Percentiles rank a stretch among this genome's conserved stretches.
Evolutionary conservation across 2,329 filamentous ascomycete species (phyloP).

Genomic region (Rutstroemia sp.): DNA sequence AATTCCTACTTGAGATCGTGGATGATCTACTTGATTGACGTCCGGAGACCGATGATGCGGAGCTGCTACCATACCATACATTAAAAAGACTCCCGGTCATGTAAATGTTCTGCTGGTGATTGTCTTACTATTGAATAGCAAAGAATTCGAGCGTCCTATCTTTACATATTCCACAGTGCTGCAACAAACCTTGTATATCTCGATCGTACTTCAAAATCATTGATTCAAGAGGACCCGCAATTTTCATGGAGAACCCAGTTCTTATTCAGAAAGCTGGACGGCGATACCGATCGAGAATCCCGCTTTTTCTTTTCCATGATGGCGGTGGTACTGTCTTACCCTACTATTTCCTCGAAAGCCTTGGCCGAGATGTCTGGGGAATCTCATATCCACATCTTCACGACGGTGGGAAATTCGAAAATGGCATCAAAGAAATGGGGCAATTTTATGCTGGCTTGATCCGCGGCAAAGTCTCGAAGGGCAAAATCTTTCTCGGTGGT

Average conservation of each 20-base stretch:
- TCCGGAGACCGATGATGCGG: not conserved
- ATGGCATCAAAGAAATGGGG: slow-evolving; percentile 1
- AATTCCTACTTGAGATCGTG: too few relatives aligned
- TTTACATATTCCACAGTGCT: not conserved
- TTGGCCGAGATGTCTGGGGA: slow-evolving; percentile 1
- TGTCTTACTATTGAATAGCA: not conserved
- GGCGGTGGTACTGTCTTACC: slow-evolving; percentile 1
- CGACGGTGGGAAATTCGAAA: not conserved
- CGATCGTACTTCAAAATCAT: too few relatives aligned
- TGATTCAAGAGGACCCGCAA: too few relatives aligned
- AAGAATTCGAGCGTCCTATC: not conserved
- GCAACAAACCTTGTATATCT: too few relatives aligned
- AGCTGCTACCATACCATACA: not conserved
- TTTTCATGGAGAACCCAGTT: not conserved
- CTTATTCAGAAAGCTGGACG: not conserved
- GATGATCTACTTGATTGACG: too few relatives aligned
- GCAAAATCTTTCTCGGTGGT: slow-evolving; percentile 4
- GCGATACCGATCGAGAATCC: slow-evolving; percentile 1
- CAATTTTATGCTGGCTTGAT: slow-evolving; percentile 1
- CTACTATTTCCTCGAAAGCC: slow-evolving; percentile 6
- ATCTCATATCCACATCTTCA: slow-evolving; percentile 4
- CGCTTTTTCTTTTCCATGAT: slow-evolving; percentile 3
- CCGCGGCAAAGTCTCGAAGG: not conserved
- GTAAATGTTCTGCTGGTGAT: not conserved
- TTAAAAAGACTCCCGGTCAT: not conserved